phyloP scores from a whole-genome alignment of 495 filamentous ascomycete species.

The Clavariopsis aquatica region DNA sequence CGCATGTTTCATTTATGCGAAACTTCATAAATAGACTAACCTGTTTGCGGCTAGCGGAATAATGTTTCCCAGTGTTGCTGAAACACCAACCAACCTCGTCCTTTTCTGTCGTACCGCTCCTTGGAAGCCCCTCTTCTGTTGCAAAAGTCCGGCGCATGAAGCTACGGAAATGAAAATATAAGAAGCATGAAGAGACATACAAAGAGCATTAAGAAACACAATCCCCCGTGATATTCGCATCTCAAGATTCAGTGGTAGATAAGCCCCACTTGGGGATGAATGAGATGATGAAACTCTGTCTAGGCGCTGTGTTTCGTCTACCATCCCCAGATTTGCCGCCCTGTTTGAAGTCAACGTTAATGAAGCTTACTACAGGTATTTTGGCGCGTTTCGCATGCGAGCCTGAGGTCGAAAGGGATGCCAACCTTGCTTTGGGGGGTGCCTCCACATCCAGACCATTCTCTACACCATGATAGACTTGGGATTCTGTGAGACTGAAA shows the following conservation, averaged over 20 bases:
- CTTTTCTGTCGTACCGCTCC: not conserved
- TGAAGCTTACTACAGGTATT: not conserved
- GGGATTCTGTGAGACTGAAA: not conserved
- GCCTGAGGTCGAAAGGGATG: not conserved
- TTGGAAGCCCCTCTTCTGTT: not conserved
- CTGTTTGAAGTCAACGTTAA: not conserved
- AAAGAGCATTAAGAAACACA: not conserved
- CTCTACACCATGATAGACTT: not conserved
- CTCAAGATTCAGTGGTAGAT: not conserved
- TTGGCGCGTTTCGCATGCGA: not conserved
- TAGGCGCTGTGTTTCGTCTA: not conserved
- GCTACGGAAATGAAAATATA: not conserved
- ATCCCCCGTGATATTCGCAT: not conserved
- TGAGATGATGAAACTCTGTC: not conserved
- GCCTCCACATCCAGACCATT: not conserved
- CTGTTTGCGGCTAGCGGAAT: not conserved
- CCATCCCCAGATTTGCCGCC: not conserved
- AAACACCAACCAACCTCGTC: not conserved
- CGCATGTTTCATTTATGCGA: no score
- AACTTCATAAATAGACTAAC: not conserved
- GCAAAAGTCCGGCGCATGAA: not conserved
- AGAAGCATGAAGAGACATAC: no score
- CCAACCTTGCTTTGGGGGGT: not conserved
- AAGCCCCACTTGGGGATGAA: not conserved
- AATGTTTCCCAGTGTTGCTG: not conserved